These are phyloP conservation scores for Trichopus zeylanicus DNA, from an alignment of 116 monocot species.

Conservation along the genomic window DNA sequence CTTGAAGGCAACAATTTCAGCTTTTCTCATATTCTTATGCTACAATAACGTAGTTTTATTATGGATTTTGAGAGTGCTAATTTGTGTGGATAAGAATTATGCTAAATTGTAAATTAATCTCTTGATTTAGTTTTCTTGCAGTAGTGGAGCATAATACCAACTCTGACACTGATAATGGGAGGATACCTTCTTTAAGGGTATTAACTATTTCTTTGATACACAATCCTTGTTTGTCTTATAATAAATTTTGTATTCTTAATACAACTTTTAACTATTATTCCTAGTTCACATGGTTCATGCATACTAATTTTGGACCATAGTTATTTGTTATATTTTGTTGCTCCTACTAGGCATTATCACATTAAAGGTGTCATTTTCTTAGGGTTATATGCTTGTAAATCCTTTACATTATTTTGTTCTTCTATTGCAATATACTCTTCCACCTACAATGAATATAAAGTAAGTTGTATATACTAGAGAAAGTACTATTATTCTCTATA, in stretches of 20 bases:
- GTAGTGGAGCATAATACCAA: slow-evolving; percentile 53
- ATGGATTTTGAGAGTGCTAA: too few species aligned
- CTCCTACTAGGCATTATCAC: slow-evolving; percentile 27
- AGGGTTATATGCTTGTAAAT: slow-evolving; percentile 35
- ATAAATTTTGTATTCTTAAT: neutral
- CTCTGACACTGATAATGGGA: slow-evolving; percentile 52
- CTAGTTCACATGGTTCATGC: slow-evolving; percentile 29
- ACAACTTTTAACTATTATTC: neutral
- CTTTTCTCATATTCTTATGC: too few species aligned
- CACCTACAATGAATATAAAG: slow-evolving; percentile 55
- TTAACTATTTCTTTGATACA: too few species aligned
- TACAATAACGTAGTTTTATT: too few species aligned
- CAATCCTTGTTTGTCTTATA: neutral
- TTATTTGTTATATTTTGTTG: slow-evolving; percentile 29
- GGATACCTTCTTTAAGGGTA: slow-evolving; percentile 43
- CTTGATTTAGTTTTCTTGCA: slow-evolving; percentile 1
- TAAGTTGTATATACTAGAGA: too few species aligned
- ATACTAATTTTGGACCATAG: slow-evolving; percentile 20
- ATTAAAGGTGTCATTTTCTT: slow-evolving; percentile 31
- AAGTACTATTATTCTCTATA: too few species aligned
- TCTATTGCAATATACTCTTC: slow-evolving; percentile 44
- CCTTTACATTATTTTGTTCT: slow-evolving; percentile 46
- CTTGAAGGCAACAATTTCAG: too few species aligned
- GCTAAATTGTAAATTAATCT: too few species aligned
- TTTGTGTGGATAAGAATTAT: too few species aligned